Evolutionary conservation across 441 rosid species (phyloP), one percentile per base, ranked within the genome.

Genomic region (Caryocar brasiliense): DNA sequence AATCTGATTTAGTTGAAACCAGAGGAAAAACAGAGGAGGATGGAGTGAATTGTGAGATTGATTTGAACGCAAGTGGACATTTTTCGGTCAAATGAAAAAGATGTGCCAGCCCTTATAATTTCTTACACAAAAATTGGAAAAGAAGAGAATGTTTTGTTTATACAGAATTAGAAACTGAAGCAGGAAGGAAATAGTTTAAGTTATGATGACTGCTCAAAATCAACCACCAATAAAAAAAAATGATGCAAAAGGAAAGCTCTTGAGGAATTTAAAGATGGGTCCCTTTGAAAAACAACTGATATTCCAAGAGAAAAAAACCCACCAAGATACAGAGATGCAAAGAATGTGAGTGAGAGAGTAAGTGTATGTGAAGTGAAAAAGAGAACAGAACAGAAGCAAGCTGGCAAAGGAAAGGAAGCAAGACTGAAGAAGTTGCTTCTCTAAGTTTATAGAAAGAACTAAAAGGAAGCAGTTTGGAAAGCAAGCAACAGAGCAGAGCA

Each of bases 371-470:
- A n/a, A n/a, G n/a, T n/a, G n/a, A n/a, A 35, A 42, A 50, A 37
- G 36, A 11, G 47, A 40, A 58, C 56, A 62, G 41, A 56, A 46
- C 11, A 27, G 24, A 19, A 25, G 11, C 46, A 46, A 30, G 35
- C 35, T 37, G 54, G 35, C 6, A 58, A 51, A 5, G 7, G 38
- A 45, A 7, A 18, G 7, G 23, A 48, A 54, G 6, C 14, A 6
- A 15, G 44, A 19, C 5, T 6, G 3, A 22, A 52, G 34, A 21
- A 41, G 19, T 37, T 35, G 49, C 35, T 36, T 67, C 45, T 35
- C 61, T 9, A 14, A 56, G 69, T 61, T 60, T 56, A 41, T 56
- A 54, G 57, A 61, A n/a, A 74, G 65, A 35, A 43, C 35, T 26
- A 64, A n/a, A n/a, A 58, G 58, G 46, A 39, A 57, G 62, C 40